Base-by-base conservation (phyloP, 2,329 filamentous ascomycete genomes). In the Fusarium heterosporum region DNA sequence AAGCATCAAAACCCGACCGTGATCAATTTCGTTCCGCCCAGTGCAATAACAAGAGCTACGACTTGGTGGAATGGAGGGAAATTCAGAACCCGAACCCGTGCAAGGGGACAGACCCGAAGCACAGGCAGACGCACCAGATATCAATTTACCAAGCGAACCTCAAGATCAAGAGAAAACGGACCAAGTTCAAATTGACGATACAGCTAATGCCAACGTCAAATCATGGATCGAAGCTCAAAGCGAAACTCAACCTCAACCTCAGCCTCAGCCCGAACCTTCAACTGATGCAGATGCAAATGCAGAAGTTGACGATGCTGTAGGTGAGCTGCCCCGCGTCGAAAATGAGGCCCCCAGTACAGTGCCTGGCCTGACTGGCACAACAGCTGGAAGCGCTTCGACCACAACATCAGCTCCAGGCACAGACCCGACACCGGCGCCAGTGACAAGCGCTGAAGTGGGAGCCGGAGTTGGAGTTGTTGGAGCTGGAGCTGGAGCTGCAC, bases 31-130 rank as follows among this genome's bases (percentile, higher is more conserved):
- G 12, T 51, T 26, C 39, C 36, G 50, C 52, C 49, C 19, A 36
- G 61, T 61, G 38, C 51, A 57, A 52, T 49, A 41, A 43, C 48
- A 43, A n/a, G 32, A 59, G 52, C 54, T 36, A 61, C 41, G 41
- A 41, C 19, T 32, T 55, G 43, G 22, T 69, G 70, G 70, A 68
- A 75, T 75, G 73, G 72, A 75, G 55, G 69, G 58, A 67, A 72
- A 71, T 68, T 39, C 60, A 66, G 66, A 68, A 53, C 19, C 43
- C 41, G 66, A 66, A 41, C 46, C 54, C 49, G 56, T 51, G 26
- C 59, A 34, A 55, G 53, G 67, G 61, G 46, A 61, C 25, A 30
- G 38, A 42, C 53, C 54, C 22, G 43, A 39, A 32, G 34, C 40
- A 19, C 39, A 38, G 28, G 11, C 28, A 34, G 30, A 22, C 6